These are phyloP conservation scores for Chaetomiaceae sp. DNA, from an alignment of 2,329 filamentous ascomycete species.

Conservation along the genomic window DNA sequence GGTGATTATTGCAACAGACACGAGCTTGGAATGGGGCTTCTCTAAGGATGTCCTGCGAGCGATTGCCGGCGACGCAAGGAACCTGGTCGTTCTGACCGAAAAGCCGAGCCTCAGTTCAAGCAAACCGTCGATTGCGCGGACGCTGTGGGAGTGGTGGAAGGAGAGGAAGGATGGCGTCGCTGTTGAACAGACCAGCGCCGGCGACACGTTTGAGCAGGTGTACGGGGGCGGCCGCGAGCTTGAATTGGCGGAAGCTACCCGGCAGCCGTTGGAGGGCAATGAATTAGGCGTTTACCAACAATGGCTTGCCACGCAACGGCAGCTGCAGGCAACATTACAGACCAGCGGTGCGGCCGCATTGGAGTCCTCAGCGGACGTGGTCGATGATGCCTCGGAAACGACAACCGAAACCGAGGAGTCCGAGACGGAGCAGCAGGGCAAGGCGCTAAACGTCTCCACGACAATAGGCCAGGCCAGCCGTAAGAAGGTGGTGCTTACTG, in stretches of 20 bases:
- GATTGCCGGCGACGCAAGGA: slow-evolving; percentile 71
- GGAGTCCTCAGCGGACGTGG: slow-evolving; percentile 66
- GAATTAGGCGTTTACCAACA: slow-evolving; percentile 85
- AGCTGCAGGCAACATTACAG: slow-evolving; percentile 78
- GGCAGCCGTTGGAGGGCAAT: slow-evolving; percentile 64
- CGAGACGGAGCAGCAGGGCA: slow-evolving; percentile 85
- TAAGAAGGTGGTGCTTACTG: slow-evolving; percentile 80
- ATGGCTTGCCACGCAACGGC: slow-evolving; percentile 82
- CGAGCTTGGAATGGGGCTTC: slow-evolving; percentile 90
- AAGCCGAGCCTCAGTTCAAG: slow-evolving; percentile 48
- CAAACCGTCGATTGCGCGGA: slow-evolving; percentile 61
- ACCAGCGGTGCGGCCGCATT: slow-evolving; percentile 62
- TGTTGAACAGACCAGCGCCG: slow-evolving; percentile 50
- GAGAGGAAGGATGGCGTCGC: slow-evolving; percentile 61
- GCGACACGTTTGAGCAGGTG: slow-evolving; percentile 61
- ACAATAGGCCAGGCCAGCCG: slow-evolving; percentile 78
- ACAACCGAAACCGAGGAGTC: slow-evolving; percentile 85
- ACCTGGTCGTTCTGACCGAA: slow-evolving; percentile 85
- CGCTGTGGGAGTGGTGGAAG: slow-evolving; percentile 76
- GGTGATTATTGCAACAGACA: slow-evolving; percentile 88
- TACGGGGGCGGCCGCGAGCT: slow-evolving; percentile 61
- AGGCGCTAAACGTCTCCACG: slow-evolving; percentile 82
- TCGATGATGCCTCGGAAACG: slow-evolving; percentile 81
- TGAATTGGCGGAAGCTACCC: slow-evolving; percentile 56
- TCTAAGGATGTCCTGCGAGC: slow-evolving; percentile 73